phyloP scores from a whole-genome alignment of 208 protist genomes.

The Trypanosoma cruzi region DNA sequence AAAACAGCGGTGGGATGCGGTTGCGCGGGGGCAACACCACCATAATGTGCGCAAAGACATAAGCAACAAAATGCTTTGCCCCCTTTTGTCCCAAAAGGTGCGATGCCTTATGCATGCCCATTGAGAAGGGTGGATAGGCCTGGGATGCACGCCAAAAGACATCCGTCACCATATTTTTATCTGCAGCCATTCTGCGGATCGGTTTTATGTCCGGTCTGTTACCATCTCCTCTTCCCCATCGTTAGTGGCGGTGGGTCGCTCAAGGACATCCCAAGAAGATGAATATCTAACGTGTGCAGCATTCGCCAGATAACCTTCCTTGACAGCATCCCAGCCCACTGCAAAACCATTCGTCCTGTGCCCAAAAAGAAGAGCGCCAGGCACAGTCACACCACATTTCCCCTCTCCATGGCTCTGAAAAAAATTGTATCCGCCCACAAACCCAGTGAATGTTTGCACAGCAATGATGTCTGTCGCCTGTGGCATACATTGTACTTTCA shows the following conservation, averaged over 20 bases:
- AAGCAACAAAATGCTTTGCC: slow-evolving; percentile 17
- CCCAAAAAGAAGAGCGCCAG: slow-evolving; percentile 41
- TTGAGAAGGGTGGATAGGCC: slow-evolving; percentile 89
- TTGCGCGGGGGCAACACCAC: slow-evolving; percentile 50
- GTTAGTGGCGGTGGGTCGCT: slow-evolving; percentile 41
- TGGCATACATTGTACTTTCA: slow-evolving; percentile 57
- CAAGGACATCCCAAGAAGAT: slow-evolving; percentile 93
- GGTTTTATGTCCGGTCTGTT: slow-evolving; percentile 32
- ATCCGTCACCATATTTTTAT: slow-evolving; percentile 90
- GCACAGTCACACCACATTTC: slow-evolving; percentile 24
- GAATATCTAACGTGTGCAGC: slow-evolving; percentile 93
- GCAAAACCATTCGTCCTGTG: slow-evolving; percentile 56
- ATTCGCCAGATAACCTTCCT: slow-evolving; percentile 86
- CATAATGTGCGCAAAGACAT: slow-evolving; percentile 37
- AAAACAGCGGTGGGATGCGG: slow-evolving; percentile 32
- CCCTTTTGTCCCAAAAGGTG: slow-evolving; percentile 89
- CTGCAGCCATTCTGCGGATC: slow-evolving; percentile 39
- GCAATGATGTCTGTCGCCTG: slow-evolving; percentile 50
- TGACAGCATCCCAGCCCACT: slow-evolving; percentile 48
- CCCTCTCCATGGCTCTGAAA: slow-evolving; percentile 30
- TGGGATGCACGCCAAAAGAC: slow-evolving; percentile 93
- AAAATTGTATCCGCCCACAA: slow-evolving; percentile 51
- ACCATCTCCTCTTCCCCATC: neutral
- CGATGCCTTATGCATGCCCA: slow-evolving; percentile 95
- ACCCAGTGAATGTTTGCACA: slow-evolving; percentile 46